A percentile compares a stretch with the other conserved stretches of the same genome.
Evolutionary conservation across 1,139 yeast species (phyloP).

Genomic region (Zygosaccharomyces sapae): DNA sequence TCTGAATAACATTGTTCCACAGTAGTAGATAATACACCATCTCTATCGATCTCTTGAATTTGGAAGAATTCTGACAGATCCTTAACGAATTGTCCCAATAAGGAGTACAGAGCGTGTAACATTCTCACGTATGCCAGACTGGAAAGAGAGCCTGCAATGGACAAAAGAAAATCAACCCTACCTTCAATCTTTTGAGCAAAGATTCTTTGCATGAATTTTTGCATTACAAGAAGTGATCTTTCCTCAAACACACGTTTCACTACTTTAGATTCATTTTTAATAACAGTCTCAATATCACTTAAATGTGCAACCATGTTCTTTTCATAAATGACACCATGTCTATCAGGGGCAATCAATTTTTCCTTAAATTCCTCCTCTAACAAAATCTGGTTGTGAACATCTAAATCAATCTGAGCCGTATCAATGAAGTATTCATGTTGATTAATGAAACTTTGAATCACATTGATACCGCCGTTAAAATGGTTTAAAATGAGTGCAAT

Average conservation of each 20-base stretch:
- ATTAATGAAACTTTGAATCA: conserved; percentile 76
- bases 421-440: conserved; percentile 70
- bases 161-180: conserved; percentile 59
- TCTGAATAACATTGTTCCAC: conserved; percentile 72
- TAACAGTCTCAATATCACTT: conserved; percentile 43
- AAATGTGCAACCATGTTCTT: conserved; percentile 40
- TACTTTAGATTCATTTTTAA: conserved; percentile 68
- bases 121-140: conserved; percentile 75
- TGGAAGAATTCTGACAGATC: conserved; percentile 57
- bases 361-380: conserved; percentile 43
- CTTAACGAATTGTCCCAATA: conserved; percentile 60
- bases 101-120: conserved; percentile 59
- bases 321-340: conserved; percentile 40
- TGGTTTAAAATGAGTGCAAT: conserved; percentile 71
- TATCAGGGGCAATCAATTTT: conserved; percentile 45
- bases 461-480: conserved; percentile 81
- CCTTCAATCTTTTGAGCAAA: conserved; percentile 74
- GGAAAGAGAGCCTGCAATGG: conserved; percentile 59
- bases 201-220: conserved; percentile 67
- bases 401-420: conserved; percentile 40
- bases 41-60: conserved; percentile 42
- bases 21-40: conserved; percentile 46
- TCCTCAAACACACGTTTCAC: conserved; percentile 70
- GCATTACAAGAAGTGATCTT: conserved; percentile 60
- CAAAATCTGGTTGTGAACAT: conserved; percentile 34